These are phyloP conservation scores for Diospyros kaki DNA, from an alignment of 148 eudicot genomes.

Conservation along the genomic window DNA sequence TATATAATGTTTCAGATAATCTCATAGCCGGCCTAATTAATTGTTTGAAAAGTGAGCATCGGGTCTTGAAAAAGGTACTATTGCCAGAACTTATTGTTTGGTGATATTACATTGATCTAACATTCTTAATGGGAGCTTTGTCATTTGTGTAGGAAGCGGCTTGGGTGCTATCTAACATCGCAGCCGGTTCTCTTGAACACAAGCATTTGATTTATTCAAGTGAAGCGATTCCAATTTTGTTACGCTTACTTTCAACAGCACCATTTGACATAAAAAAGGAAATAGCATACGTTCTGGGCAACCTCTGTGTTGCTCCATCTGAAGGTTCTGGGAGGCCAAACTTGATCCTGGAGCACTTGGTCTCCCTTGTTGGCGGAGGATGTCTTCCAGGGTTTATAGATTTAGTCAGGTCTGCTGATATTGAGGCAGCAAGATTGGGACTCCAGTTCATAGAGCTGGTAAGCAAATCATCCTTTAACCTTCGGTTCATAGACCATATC, in stretches of 20 bases:
- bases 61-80: conserved; percentile 85
- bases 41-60: conserved; percentile 87
- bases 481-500: neutral
- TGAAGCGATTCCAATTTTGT: conserved; percentile 61
- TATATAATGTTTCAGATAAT: conserved; percentile 37
- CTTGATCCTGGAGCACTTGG: conserved; percentile 74
- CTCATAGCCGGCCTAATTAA: conserved; percentile 59
- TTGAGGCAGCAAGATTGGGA: conserved; percentile 85
- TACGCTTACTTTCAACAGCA: conserved; percentile 62
- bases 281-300: conserved; percentile 84
- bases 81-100: neutral
- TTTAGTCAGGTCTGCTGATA: conserved; percentile 85
- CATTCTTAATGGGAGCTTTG: neutral
- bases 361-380: conserved; percentile 67
- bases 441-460: conserved; percentile 95
- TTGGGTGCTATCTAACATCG: conserved; percentile 96
- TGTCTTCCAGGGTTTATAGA: conserved; percentile 78
- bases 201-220: conserved; percentile 62
- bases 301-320: conserved; percentile 79
- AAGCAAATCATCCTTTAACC: conserved; percentile 20
- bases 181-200: conserved; percentile 82
- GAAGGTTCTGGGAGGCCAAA: conserved; percentile 65
- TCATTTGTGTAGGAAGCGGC: conserved; percentile 66
- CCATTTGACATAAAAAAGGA: conserved; percentile 92
- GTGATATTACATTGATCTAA: conserved; percentile 7